Percentiles rank a stretch among this genome's conserved stretches.
Evolutionary conservation across 1,139 yeast species (phyloP).

Genomic region (Pneumocystis canis): DNA sequence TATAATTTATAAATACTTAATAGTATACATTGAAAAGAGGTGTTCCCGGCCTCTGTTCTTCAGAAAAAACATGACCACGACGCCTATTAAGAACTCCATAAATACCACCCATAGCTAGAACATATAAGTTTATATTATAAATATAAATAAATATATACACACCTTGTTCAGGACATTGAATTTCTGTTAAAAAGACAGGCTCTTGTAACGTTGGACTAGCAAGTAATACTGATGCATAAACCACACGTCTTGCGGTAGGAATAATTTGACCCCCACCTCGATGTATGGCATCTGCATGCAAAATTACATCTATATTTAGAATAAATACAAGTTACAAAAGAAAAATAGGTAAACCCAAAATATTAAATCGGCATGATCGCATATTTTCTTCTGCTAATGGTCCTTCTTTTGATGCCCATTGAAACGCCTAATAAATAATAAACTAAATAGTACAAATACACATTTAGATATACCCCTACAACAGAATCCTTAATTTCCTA

Average conservation of each 20-base stretch:
- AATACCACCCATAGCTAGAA: constrained; percentile 61
- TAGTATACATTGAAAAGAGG: constrained; percentile 64
- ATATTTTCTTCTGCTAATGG: constrained; percentile 92
- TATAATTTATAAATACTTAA: neutral
- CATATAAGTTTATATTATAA: neutral
- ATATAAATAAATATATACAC: constrained; percentile 27
- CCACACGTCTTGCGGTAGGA: constrained; percentile 99
- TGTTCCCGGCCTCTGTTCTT: constrained; percentile 99
- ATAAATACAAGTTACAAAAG: neutral
- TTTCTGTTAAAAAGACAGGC: constrained; percentile 98
- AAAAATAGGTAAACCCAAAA: constrained; percentile 30
- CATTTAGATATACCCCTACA: constrained; percentile 40
- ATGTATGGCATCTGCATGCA: constrained; percentile 99
- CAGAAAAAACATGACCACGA: constrained; percentile 99
- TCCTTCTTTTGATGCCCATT: constrained; percentile 99
- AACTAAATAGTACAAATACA: neutral
- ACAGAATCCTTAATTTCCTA: constrained; percentile 98
- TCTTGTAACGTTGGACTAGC: constrained; percentile 99
- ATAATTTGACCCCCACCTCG: constrained; percentile 99
- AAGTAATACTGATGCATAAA: constrained; percentile 94
- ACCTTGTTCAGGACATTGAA: constrained; percentile 98
- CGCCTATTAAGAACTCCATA: constrained; percentile 98
- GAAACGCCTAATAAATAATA: constrained; percentile 52
- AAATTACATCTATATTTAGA: constrained; percentile 60
- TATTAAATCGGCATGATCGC: constrained; percentile 95